Evolutionary conservation across 352 stramenopile genomes (phyloP).

Genomic region (Pythium sukuiense): DNA sequence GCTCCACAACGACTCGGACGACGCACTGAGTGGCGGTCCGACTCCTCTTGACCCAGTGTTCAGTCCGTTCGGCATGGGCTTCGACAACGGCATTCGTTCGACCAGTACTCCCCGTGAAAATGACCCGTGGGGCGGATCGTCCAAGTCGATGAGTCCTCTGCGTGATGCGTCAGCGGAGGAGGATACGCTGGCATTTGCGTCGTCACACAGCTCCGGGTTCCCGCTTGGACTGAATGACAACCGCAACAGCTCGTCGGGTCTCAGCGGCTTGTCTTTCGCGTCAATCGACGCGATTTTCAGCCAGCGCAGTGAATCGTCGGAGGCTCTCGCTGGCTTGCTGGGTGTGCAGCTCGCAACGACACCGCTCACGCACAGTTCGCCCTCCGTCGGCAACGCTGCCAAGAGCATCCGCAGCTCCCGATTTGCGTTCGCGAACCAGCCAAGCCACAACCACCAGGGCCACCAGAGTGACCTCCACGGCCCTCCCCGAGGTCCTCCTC

Average conservation of each 20-base stretch:
- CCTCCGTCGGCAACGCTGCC: conserved; percentile 20
- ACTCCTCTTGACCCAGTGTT: conserved; percentile 40
- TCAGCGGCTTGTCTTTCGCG: conserved; percentile 56
- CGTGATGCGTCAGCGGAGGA: not conserved
- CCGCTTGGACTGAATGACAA: conserved; percentile 7
- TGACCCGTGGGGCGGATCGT: conserved; percentile 19
- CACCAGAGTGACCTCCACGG: conserved; percentile 28
- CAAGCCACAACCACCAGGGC: conserved; percentile 23
- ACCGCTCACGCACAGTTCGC: conserved; percentile 42
- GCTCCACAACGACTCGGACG: conserved; percentile 38
- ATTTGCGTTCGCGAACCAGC: conserved; percentile 80
- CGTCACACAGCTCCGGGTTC: conserved; percentile 10
- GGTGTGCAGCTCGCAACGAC: conserved; percentile 51
- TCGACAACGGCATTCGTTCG: conserved; percentile 61
- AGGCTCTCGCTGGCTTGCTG: conserved; percentile 64
- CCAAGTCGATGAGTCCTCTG: conserved; percentile 18
- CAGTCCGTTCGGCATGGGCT: conserved; percentile 74
- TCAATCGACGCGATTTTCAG: conserved; percentile 86
- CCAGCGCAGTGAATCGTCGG: conserved; percentile 69
- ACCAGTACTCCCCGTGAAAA: conserved; percentile 12
- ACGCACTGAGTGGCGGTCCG: conserved; percentile 22
- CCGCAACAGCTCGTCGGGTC: not conserved
- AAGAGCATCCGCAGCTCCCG: conserved; percentile 62
- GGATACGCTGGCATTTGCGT: conserved; percentile 1
- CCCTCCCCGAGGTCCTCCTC: conserved; percentile 7